Base-by-base conservation (phyloP, 768 basidiomycete species). In the Hericium erinaceus region DNA sequence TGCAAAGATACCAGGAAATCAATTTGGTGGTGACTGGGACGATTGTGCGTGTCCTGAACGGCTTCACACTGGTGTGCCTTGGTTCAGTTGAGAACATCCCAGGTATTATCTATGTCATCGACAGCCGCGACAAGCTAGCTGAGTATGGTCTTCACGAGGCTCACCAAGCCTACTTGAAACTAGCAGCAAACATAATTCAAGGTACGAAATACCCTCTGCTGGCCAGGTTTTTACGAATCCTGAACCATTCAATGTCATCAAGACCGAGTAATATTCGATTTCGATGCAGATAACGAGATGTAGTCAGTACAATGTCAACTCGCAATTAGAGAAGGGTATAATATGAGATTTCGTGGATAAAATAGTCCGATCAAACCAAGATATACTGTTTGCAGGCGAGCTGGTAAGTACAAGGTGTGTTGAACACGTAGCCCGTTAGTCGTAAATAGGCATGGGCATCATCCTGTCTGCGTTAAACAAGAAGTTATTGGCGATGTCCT, bases 401-500 rank as follows among this genome's bases (percentile, higher is more conserved):
- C 44, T 9, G 20, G 44, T 46, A 46, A 46, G 44, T 33, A 33
- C 33, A 33, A 33, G 33, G 33, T 8, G 33, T 8, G 33, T 33
- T 33, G 1, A 33, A 7, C 33, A 33, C 33, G 33, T 33, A 33
- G 33, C 33, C 33, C 44, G 28, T 68, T 62, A 90, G 64, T 83
- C 69, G 59, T 92, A 91, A 59, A 92, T 90, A 2, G 82, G 87
- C 38, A 91, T 69, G 0, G 89, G 89, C 63, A 90, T 64, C 54
- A 92, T 61, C 64, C 89, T 78, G 66, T 95, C 94, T 28, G 91
- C 82, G 66, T 89, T 91, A 73, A 95, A 95, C 59, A 97, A 72
- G 75, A 97, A 95, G 69, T 98, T 98, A 62, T 95, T 87, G 6
- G 88, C 85, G 1, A 83, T 77, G 67, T 95, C 92, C 71, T 98